Percentiles rank a stretch among this genome's conserved stretches.
phyloP scores from a whole-genome alignment of 1,284 basidiomycete genomes.

The Mycena sp. region DNA sequence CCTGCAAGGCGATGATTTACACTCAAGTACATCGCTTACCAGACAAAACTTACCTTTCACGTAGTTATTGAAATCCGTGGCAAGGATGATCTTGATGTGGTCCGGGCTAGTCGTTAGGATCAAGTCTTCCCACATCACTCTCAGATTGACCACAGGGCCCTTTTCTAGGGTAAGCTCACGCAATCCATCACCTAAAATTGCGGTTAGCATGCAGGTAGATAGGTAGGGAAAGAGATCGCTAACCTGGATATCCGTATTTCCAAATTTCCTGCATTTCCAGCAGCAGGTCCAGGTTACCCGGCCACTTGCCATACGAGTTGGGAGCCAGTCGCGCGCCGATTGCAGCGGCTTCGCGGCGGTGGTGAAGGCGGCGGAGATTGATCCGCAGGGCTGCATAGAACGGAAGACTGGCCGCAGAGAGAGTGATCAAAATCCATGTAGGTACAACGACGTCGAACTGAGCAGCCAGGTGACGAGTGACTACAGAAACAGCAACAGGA shows the following conservation, averaged over 20 bases:
- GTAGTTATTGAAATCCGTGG: slow-evolving; percentile 37
- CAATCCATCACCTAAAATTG: slow-evolving; percentile 31
- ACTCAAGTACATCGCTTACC: too few relatives aligned
- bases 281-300: slow-evolving; percentile 32
- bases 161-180: slow-evolving; percentile 29
- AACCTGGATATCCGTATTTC: slow-evolving; percentile 20
- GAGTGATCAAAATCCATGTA: slow-evolving; percentile 26
- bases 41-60: slow-evolving; percentile 40
- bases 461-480: slow-evolving; percentile 27
- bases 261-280: slow-evolving; percentile 23
- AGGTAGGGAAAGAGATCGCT: background rate
- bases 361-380: slow-evolving; percentile 9
- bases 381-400: slow-evolving; percentile 17
- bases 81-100: slow-evolving; percentile 34
- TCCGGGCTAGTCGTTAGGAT: slow-evolving; percentile 45
- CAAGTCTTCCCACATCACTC: slow-evolving; percentile 39
- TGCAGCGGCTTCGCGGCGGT: slow-evolving; percentile 32
- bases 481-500: slow-evolving; percentile 23
- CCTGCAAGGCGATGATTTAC: slow-evolving; percentile 28
- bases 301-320: slow-evolving; percentile 22
- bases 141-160: slow-evolving; percentile 39
- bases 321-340: slow-evolving; percentile 37
- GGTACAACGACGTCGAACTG: slow-evolving; percentile 21
- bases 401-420: slow-evolving; percentile 18
- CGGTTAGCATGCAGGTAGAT: background rate